Evolutionary conservation across 2,329 filamentous ascomycete genomes (phyloP).

Genomic region (Pyrenochaeta sp.): DNA sequence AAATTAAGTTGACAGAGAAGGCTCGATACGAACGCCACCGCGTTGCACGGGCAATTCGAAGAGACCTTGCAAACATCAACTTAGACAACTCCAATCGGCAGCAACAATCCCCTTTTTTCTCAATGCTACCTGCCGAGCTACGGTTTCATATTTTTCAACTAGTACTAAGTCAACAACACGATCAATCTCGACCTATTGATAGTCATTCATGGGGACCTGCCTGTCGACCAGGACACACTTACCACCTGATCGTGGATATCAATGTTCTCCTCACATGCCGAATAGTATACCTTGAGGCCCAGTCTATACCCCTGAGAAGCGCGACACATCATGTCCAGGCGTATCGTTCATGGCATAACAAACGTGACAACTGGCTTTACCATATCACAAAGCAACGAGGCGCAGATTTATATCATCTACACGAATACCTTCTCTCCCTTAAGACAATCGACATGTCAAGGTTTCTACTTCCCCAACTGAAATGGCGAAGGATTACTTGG

Average conservation of each 20-base stretch:
- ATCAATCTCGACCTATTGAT: slow-evolving; percentile 11
- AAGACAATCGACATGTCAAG: slow-evolving; percentile 7
- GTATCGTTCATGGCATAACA: slow-evolving; percentile 13
- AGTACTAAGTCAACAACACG: slow-evolving; percentile 17
- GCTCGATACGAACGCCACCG: slow-evolving; percentile 19
- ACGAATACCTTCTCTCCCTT: slow-evolving; percentile 17
- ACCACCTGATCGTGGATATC: slow-evolving; percentile 34
- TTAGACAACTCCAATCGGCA: slow-evolving; percentile 27
- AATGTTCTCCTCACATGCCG: slow-evolving; percentile 49
- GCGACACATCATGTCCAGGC: slow-evolving; percentile 32
- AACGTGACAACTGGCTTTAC: slow-evolving; percentile 22
- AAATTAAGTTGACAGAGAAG: not conserved
- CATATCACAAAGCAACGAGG: slow-evolving; percentile 29
- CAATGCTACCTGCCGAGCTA: slow-evolving; percentile 32
- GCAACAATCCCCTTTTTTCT: slow-evolving; percentile 29
- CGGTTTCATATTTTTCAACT: slow-evolving; percentile 25
- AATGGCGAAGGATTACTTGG: slow-evolving; percentile 34
- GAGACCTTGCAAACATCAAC: slow-evolving; percentile 22
- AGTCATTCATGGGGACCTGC: slow-evolving; percentile 16
- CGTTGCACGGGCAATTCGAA: slow-evolving; percentile 19
- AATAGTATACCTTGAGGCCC: slow-evolving; percentile 48
- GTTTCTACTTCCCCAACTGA: slow-evolving; percentile 22
- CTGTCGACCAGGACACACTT: slow-evolving; percentile 36
- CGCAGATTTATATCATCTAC: slow-evolving; percentile 29
- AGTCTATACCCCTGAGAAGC: slow-evolving; percentile 41